These are phyloP conservation scores for Chrysanthemum seticuspe DNA, from an alignment of 129 eudicot species.

Conservation along the genomic window DNA sequence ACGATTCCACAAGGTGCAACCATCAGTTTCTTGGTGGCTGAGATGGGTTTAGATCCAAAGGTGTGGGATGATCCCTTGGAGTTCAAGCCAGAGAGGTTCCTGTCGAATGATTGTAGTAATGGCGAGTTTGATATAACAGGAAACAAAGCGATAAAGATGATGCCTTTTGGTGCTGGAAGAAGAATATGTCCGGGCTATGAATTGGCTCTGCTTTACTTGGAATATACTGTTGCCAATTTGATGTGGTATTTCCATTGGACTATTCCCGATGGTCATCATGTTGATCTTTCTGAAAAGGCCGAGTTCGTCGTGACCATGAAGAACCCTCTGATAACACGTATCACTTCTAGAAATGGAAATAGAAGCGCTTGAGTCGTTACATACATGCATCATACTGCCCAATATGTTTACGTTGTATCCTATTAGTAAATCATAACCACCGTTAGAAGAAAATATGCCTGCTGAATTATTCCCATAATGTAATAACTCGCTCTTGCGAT, in stretches of 20 bases:
- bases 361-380: background rate
- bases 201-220: conserved; percentile 29
- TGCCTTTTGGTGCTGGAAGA: conserved; percentile 26
- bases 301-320: conserved; percentile 12
- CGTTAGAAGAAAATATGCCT: too few species aligned
- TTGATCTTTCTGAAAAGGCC: conserved; percentile 36
- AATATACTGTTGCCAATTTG: conserved; percentile 10
- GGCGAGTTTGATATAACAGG: conserved; percentile 45
- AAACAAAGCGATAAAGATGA: conserved; percentile 20
- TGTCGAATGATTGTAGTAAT: background rate
- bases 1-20: conserved; percentile 30
- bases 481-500: too few species aligned
- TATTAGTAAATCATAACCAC: too few species aligned
- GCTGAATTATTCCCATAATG: too few species aligned
- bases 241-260: conserved; percentile 22
- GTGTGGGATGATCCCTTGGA: conserved; percentile 9
- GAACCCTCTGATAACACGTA: background rate
- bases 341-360: background rate
- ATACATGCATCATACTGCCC: background rate
- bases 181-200: conserved; percentile 28
- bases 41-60: conserved; percentile 25
- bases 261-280: conserved; percentile 23
- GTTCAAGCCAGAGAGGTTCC: conserved; percentile 18
- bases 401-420: too few species aligned
- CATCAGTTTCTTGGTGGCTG: conserved; percentile 17